Evolutionary conservation across 2,329 filamentous ascomycete genomes (phyloP), one percentile per base, ranked within the genome.

Genomic region (Scedosporium minutisporum): DNA sequence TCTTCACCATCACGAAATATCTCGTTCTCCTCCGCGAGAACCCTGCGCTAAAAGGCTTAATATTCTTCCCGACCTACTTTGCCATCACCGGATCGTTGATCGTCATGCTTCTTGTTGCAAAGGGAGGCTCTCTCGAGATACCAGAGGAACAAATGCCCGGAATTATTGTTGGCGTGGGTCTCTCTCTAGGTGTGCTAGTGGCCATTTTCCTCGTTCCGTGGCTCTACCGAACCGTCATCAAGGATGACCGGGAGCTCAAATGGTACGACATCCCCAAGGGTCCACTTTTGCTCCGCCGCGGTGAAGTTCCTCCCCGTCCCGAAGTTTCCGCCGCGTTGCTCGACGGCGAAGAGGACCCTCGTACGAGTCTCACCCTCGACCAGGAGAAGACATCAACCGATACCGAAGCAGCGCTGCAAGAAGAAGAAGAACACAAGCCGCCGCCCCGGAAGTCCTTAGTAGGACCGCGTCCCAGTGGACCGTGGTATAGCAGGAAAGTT

Each of bases 51-150:
- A 80, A 75, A 68, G 83, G 82, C 27, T 78, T 86, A 60, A 68
- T 79, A 58, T 71, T 77, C 9, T 77, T 85, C 0, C 83, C 83
- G 14, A 64, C 85, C 63, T 86, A 84, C 73, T 85, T 85, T 67
- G 81, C 75, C 68, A 67, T 84, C 53, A 84, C 83, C 0, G 77
- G 79, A 16, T 76, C 77, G 21, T 77, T 86, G 10, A 74, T 86
- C 16, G 76, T 78, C 67, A 82, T 89, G 70, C 82, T 88, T 64
- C 82, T 89, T 63, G 78, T 88, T 65, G 81, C 77, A 77, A 81
- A 81, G 71, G 79, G 78, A 41, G 79, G 75, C 44, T 71, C 70
- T 63, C 70, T 85, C 64, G 75, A 77, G 7, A 74, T 87, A 42
- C 78, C 73, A 46, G 76, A 79, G 25, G 71, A 71, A 4, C 74